Evolutionary conservation across 1,284 basidiomycete species (phyloP).

Genomic region (Neotropicomus parvogracilis): DNA sequence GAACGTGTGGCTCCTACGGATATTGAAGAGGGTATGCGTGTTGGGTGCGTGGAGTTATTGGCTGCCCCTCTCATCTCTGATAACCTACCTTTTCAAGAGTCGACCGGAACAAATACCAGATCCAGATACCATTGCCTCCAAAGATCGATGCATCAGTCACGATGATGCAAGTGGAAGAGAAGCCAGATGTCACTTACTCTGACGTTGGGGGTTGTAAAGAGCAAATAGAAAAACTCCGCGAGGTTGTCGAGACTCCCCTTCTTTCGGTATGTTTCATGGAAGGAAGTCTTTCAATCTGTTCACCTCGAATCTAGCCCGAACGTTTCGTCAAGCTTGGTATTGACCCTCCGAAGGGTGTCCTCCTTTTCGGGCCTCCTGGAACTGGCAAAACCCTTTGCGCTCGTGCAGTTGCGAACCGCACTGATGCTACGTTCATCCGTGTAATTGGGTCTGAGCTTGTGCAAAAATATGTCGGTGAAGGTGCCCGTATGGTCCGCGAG

Average conservation of each 20-base stretch:
- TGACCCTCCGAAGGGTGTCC: constrained; percentile 97
- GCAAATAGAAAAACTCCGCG: constrained; percentile 98
- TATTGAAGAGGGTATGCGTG: constrained; percentile 99
- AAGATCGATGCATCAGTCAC: constrained; percentile 99
- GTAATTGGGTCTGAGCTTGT: constrained; percentile 99
- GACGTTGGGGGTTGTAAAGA: constrained; percentile 99
- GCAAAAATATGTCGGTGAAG: constrained; percentile 99
- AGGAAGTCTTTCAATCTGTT: constrained; percentile 10
- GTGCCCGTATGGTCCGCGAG: constrained; percentile 97
- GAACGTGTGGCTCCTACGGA: constrained; percentile 97
- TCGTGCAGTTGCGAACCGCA: constrained; percentile 96
- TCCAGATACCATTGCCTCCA: constrained; percentile 99
- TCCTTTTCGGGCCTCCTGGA: constrained; percentile 95
- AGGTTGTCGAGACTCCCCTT: constrained; percentile 98
- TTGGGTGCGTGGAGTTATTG: constrained; percentile 66
- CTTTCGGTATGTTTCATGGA: constrained; percentile 66
- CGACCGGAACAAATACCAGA: constrained; percentile 96
- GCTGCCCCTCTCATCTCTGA: not conserved
- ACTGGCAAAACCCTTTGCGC: constrained; percentile 99
- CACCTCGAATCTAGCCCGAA: constrained; percentile 70
- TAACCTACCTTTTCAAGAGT: constrained; percentile 46
- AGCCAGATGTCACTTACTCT: constrained; percentile 97
- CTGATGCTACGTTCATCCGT: constrained; percentile 98
- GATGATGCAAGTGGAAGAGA: constrained; percentile 99
- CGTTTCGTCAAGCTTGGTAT: constrained; percentile 98